Conservation (phyloP, 2,329 filamentous ascomycete genomes). For the Fusarium stilboides region DNA sequence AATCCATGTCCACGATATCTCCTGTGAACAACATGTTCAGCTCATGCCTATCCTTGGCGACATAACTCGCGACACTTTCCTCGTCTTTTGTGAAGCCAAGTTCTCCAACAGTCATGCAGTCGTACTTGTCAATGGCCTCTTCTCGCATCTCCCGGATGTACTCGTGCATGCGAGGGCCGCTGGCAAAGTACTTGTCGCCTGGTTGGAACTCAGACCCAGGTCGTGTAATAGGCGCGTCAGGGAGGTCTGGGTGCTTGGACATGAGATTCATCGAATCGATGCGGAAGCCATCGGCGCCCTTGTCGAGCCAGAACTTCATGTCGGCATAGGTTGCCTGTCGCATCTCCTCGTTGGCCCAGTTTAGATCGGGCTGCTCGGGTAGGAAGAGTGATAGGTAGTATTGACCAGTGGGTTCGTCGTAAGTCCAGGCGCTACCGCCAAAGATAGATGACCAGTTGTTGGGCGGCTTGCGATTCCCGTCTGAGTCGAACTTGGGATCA, state of each 20-base stretch:
- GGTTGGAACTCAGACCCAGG: conserved; percentile 54
- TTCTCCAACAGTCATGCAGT: conserved; percentile 66
- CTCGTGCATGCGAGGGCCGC: conserved; percentile 69
- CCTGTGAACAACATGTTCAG: conserved; percentile 50
- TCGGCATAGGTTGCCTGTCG: conserved; percentile 77
- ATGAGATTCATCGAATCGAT: conserved; percentile 78
- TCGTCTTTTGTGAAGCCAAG: conserved; percentile 55
- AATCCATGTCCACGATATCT: conserved; percentile 49
- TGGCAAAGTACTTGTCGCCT: conserved; percentile 62
- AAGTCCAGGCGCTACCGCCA: conserved; percentile 71
- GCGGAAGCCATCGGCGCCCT: conserved; percentile 78
- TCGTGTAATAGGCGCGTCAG: conserved; percentile 63
- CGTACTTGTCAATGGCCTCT: conserved; percentile 63
- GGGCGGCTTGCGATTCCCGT: conserved; percentile 57
- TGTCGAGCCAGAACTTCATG: conserved; percentile 83
- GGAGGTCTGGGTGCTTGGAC: conserved; percentile 71
- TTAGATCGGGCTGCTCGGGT: conserved; percentile 81
- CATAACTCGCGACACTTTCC: conserved; percentile 62
- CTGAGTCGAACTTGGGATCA: conserved; percentile 56
- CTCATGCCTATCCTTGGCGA: conserved; percentile 60
- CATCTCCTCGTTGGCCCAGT: conserved; percentile 80
- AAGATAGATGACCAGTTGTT: conserved; percentile 63
- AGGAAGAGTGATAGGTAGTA: conserved; percentile 83
- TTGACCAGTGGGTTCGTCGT: conserved; percentile 75
- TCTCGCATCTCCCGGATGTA: conserved; percentile 49